Conservation (phyloP, 2,329 filamentous ascomycete species). For the Ceratocystis ficicola region DNA sequence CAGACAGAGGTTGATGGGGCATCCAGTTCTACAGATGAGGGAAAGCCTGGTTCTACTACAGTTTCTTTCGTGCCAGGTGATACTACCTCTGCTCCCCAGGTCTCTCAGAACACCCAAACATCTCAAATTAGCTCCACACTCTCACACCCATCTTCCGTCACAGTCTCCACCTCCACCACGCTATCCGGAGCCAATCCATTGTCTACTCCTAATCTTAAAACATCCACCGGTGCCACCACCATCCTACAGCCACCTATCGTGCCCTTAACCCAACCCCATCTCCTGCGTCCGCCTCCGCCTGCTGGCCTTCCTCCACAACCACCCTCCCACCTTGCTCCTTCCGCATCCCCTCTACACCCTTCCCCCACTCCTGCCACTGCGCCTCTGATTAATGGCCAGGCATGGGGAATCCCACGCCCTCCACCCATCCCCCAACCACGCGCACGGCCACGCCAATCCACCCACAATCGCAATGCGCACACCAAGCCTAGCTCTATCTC, state of each 20-base stretch:
- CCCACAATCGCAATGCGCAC: neutral
- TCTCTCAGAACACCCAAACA: neutral
- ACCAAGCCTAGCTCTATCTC: neutral
- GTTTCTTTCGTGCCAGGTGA: neutral
- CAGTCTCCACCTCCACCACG: neutral
- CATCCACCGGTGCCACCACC: neutral
- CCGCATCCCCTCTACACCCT: neutral
- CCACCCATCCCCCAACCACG: neutral
- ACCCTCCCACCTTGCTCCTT: neutral
- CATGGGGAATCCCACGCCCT: slow-evolving; percentile 19
- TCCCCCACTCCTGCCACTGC: neutral
- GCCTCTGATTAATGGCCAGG: slow-evolving; percentile 15
- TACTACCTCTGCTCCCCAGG: neutral
- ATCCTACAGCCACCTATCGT: slow-evolving; percentile 17
- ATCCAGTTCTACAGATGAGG: neutral
- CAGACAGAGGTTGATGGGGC: neutral
- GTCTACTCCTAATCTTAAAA: neutral
- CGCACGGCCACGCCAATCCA: slow-evolving; percentile 3
- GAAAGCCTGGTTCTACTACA: neutral
- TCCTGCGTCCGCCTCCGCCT: slow-evolving; percentile 17
- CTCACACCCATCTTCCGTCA: neutral
- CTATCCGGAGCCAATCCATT: neutral
- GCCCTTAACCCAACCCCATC: slow-evolving; percentile 15
- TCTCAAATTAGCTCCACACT: neutral
- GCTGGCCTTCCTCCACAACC: slow-evolving; percentile 13